Percentiles rank a stretch among this genome's conserved stretches.
Conservation (phyloP, 306 rosid genomes). For the Boehmeria nivea region DNA sequence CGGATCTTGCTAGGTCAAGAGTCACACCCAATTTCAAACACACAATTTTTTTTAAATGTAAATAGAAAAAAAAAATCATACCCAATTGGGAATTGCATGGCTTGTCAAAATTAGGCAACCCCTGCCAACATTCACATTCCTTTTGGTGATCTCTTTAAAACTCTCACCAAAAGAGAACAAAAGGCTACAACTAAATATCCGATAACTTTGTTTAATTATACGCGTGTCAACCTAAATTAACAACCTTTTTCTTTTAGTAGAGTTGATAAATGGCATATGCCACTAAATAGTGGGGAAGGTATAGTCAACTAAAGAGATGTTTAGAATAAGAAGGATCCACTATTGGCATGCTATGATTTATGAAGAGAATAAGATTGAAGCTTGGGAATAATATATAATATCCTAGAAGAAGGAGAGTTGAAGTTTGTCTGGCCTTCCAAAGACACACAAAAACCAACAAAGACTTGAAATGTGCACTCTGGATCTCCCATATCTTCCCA, state of each 20-base stretch:
- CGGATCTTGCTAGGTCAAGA: background rate
- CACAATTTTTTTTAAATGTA: background rate
- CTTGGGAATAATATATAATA: conserved; percentile 20
- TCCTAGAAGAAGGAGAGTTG: conserved; percentile 4
- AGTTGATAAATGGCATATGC: no score
- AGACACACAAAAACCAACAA: no score
- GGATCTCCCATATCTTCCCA: background rate
- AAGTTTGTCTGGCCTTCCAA: conserved; percentile 23
- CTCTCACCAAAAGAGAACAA: no score
- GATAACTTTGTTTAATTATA: no score
- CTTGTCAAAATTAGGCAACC: background rate
- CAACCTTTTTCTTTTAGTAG: no score
- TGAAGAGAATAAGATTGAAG: conserved; percentile 5
- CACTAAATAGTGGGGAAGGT: conserved; percentile 4
- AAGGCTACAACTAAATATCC: no score
- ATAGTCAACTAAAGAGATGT: conserved; percentile 2
- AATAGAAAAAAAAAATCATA: background rate
- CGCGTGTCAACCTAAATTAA: no score
- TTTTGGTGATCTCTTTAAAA: no score
- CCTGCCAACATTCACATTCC: no score
- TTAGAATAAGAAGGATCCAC: background rate
- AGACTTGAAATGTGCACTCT: conserved; percentile 8
- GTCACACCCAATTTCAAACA: background rate
- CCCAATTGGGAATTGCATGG: background rate
- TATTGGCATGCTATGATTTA: conserved; percentile 13